Conservation (phyloP, 2,329 filamentous ascomycete species). For the Mycocentrospora acerina region DNA sequence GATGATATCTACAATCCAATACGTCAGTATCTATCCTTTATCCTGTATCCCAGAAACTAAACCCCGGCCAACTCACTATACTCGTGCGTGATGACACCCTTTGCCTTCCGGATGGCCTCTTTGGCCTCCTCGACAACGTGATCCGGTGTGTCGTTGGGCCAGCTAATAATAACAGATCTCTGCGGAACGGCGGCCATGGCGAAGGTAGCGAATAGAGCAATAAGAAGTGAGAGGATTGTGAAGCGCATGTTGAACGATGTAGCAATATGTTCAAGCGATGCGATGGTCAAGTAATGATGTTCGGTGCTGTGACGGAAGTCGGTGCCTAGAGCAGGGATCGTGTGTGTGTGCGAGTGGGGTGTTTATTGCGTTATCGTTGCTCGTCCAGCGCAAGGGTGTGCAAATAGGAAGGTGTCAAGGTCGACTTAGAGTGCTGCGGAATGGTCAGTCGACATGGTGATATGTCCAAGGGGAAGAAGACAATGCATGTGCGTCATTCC, state of each 20-base stretch:
- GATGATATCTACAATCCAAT: slow-evolving; percentile 25
- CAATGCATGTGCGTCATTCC: too few relatives aligned
- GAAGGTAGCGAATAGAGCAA: slow-evolving; percentile 60
- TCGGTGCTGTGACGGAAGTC: background rate
- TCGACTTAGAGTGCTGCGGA: too few relatives aligned
- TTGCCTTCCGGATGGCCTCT: slow-evolving; percentile 64
- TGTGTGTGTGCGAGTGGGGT: background rate
- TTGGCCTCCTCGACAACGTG: slow-evolving; percentile 70
- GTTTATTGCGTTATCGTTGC: background rate
- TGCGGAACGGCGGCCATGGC: slow-evolving; percentile 62
- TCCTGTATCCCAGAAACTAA: background rate
- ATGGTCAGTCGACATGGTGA: too few relatives aligned
- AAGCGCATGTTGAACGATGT: slow-evolving; percentile 62
- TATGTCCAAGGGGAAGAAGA: too few relatives aligned
- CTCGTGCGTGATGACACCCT: slow-evolving; percentile 76
- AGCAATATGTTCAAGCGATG: background rate
- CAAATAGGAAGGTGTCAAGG: slow-evolving; percentile 4
- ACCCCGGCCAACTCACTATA: slow-evolving; percentile 59
- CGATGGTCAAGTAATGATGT: background rate
- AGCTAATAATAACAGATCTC: slow-evolving; percentile 78
- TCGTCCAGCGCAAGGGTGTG: slow-evolving; percentile 1
- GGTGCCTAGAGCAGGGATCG: background rate
- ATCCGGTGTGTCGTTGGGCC: slow-evolving; percentile 68
- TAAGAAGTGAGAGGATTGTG: slow-evolving; percentile 57
- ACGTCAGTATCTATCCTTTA: background rate